phyloP scores from a whole-genome alignment of 192 early-diverging fungal genomes.

The Oehlia diaphana region DNA sequence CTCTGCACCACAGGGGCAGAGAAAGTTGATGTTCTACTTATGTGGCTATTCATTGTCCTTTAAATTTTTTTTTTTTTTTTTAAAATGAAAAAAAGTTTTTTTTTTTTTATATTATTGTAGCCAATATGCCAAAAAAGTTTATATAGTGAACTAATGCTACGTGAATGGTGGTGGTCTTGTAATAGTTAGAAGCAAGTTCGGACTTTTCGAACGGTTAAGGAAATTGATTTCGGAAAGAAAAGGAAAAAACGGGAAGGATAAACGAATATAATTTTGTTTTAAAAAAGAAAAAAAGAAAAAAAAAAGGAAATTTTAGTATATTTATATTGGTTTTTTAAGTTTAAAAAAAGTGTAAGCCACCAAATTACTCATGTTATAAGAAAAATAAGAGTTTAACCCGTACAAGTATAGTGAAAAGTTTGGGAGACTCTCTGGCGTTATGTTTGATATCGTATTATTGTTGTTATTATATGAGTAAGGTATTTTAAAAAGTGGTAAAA shows the following conservation, averaged over 20 bases:
- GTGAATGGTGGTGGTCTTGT: background rate
- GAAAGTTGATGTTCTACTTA: background rate
- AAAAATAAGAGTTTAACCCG: too few relatives aligned
- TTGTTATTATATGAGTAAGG: background rate
- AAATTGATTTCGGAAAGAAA: background rate
- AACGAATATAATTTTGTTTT: too few relatives aligned
- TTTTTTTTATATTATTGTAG: background rate
- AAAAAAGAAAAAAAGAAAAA: too few relatives aligned
- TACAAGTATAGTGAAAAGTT: too few relatives aligned
- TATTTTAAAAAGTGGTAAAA: background rate
- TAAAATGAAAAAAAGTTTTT: background rate
- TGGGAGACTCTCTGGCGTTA: too few relatives aligned
- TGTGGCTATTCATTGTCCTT: conserved; percentile 12
- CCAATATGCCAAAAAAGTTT: conserved; percentile 5
- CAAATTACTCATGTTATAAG: too few relatives aligned
- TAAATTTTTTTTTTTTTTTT: conserved; percentile 2
- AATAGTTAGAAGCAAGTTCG: background rate
- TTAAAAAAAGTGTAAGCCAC: too few relatives aligned
- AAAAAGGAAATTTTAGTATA: too few relatives aligned
- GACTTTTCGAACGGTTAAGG: background rate
- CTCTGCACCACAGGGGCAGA: conserved; percentile 33
- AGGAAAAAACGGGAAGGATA: background rate
- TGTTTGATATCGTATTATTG: background rate
- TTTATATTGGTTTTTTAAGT: too few relatives aligned
- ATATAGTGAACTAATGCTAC: background rate